Percentiles rank a stretch among this genome's conserved stretches.
These are phyloP conservation scores for Aspergillus arachidicola DNA, from an alignment of 2,329 filamentous ascomycete species.

Conservation along the genomic window DNA sequence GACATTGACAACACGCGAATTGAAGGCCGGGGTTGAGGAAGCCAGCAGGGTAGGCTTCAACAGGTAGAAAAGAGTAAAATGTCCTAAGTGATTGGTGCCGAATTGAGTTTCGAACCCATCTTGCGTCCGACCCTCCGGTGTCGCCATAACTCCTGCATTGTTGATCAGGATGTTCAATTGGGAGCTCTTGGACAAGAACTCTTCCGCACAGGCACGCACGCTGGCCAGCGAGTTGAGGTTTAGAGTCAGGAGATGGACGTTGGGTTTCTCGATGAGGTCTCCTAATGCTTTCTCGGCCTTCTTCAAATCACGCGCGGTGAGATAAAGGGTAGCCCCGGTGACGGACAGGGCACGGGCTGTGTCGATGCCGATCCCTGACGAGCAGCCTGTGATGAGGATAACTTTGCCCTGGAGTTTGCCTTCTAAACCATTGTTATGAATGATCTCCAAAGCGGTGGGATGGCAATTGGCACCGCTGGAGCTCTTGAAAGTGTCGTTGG, in stretches of 20 bases:
- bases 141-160: slow-evolving; percentile 51
- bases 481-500: not conserved
- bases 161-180: slow-evolving; percentile 37
- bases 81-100: slow-evolving; percentile 55
- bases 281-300: slow-evolving; percentile 34
- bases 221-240: slow-evolving; percentile 10
- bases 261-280: slow-evolving; percentile 20
- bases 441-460: slow-evolving; percentile 40
- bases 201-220: slow-evolving; percentile 11
- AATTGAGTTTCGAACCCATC: slow-evolving; percentile 53
- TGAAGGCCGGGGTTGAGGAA: slow-evolving; percentile 37
- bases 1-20: slow-evolving; percentile 53
- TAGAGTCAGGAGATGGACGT: slow-evolving; percentile 22
- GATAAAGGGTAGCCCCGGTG: slow-evolving; percentile 37
- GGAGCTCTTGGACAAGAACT: slow-evolving; percentile 12
- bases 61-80: slow-evolving; percentile 58
- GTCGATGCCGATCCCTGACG: slow-evolving; percentile 48
- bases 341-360: slow-evolving; percentile 49
- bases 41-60: slow-evolving; percentile 38
- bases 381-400: slow-evolving; percentile 21
- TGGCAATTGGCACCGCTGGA: slow-evolving; percentile 20
- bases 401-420: slow-evolving; percentile 18
- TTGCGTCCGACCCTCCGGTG: slow-evolving; percentile 39
- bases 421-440: slow-evolving; percentile 23
- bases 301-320: slow-evolving; percentile 37